Conservation (phyloP, 108 stramenopile species). For the Skeletonema marinoi region DNA sequence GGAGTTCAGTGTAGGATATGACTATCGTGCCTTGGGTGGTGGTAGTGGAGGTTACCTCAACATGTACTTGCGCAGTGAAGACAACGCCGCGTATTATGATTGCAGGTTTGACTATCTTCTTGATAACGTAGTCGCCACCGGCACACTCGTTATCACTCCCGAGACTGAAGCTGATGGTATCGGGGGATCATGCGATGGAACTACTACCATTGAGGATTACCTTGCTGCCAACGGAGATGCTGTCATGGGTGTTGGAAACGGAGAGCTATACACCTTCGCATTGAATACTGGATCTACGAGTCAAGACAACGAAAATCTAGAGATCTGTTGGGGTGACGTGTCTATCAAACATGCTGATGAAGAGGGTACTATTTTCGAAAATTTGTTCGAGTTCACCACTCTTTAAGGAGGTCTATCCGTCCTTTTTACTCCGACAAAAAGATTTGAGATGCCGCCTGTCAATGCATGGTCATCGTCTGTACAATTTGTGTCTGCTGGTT, state of each 20-base stretch:
- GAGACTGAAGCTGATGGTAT: too few relatives aligned
- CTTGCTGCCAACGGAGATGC: not conserved
- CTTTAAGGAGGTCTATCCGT: too few relatives aligned
- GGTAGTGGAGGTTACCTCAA: not conserved
- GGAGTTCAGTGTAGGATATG: not conserved
- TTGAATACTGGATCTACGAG: not conserved
- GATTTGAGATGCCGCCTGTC: too few relatives aligned
- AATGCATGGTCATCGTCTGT: too few relatives aligned
- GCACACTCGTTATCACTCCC: not conserved
- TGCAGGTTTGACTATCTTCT: too few relatives aligned
- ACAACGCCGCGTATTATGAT: too few relatives aligned
- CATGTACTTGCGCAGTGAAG: not conserved
- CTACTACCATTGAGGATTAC: not conserved
- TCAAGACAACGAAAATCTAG: not conserved
- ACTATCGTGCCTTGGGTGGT: not conserved
- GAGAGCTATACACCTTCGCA: not conserved
- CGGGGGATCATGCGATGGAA: too few relatives aligned
- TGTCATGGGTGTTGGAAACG: not conserved
- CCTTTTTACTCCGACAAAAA: too few relatives aligned
- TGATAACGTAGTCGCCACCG: too few relatives aligned
- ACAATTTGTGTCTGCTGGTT: too few relatives aligned
- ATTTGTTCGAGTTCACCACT: not conserved
- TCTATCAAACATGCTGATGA: not conserved
- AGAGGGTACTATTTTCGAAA: not conserved
- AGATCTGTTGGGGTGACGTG: not conserved